These are phyloP conservation scores for Monocercomonoides exilis DNA, from an alignment of 78 protist genomes.

Conservation along the genomic window DNA sequence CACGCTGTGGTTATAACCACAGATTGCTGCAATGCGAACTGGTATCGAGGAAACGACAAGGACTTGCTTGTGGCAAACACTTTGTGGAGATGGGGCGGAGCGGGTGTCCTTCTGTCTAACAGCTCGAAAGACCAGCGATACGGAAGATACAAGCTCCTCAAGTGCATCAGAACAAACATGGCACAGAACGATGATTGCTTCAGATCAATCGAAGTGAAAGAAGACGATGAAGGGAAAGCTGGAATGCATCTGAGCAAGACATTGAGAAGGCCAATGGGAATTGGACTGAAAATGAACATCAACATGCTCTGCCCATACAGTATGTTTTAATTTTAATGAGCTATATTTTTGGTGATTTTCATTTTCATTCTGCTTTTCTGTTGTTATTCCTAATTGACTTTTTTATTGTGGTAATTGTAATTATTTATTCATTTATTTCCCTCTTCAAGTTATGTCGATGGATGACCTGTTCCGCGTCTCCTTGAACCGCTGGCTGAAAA, in stretches of 20 bases:
- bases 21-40: conserved; percentile 7
- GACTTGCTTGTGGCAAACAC: neutral
- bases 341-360: neutral
- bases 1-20: conserved; percentile 10
- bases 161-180: neutral
- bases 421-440: no score
- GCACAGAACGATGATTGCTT: conserved; percentile 9
- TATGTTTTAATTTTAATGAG: neutral
- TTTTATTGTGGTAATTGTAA: no score
- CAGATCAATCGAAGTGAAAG: neutral
- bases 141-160: neutral
- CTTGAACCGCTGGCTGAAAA: no score
- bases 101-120: neutral
- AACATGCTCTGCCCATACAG: neutral
- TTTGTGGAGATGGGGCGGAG: neutral
- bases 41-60: conserved; percentile 7
- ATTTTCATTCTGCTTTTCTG: neutral
- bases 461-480: no score
- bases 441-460: no score
- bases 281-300: neutral
- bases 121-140: neutral
- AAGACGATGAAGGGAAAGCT: neutral
- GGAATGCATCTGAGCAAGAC: conserved; percentile 11
- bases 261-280: neutral
- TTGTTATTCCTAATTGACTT: no score